phyloP scores from a whole-genome alignment of 1,284 basidiomycete species.

The Termitomyces sp. region DNA sequence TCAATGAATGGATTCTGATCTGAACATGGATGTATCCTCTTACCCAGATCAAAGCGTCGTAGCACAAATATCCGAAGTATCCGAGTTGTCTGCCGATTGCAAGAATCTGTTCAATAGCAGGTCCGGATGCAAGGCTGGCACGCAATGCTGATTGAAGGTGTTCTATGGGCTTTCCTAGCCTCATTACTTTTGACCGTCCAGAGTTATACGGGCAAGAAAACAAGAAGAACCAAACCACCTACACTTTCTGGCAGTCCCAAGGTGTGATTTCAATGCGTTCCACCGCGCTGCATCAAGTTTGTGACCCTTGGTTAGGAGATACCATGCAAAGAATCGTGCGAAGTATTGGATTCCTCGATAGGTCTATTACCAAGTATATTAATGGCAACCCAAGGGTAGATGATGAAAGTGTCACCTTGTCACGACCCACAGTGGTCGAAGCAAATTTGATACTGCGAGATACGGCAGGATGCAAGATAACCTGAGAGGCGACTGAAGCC shows the following conservation, averaged over 20 bases:
- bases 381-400: background rate
- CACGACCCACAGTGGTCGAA: conserved; percentile 79
- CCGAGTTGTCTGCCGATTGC: conserved; percentile 83
- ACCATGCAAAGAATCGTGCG: conserved; percentile 88
- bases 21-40: conserved; percentile 18
- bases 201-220: conserved; percentile 8
- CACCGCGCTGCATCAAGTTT: conserved; percentile 67
- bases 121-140: conserved; percentile 56
- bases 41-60: conserved; percentile 86
- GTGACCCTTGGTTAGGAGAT: conserved; percentile 57
- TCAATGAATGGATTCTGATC: conserved; percentile 4
- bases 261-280: conserved; percentile 75
- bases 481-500: conserved; percentile 65
- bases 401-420: conserved; percentile 57
- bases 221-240: conserved; percentile 22
- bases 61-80: conserved; percentile 87
- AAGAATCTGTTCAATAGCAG: conserved; percentile 72
- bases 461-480: conserved; percentile 80
- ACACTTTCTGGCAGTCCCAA: conserved; percentile 80
- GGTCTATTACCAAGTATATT: conserved; percentile 40
- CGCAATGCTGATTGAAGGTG: conserved; percentile 91
- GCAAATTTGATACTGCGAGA: conserved; percentile 75
- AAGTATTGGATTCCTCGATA: conserved; percentile 93
- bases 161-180: conserved; percentile 91
- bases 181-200: conserved; percentile 59